A percentile compares a stretch with the other conserved stretches of the same genome.
These are phyloP conservation scores for Murraya koenigii DNA, from an alignment of 345 rosid species.

Conservation along the genomic window DNA sequence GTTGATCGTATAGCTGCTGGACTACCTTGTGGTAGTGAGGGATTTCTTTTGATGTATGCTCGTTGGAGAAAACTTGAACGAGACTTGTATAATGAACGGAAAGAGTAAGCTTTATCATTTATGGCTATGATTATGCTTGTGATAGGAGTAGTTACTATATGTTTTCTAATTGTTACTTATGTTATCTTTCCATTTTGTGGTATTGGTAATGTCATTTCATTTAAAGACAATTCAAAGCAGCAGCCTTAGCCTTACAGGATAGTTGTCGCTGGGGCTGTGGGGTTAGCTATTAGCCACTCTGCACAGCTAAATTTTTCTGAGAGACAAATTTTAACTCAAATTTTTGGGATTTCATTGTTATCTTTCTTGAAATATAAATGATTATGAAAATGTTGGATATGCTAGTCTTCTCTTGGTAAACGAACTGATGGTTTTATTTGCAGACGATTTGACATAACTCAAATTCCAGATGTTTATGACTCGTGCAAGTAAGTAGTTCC, in stretches of 20 bases:
- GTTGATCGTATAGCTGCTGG: conserved; percentile 99
- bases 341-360: background rate
- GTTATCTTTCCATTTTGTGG: background rate
- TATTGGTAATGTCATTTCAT: background rate
- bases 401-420: background rate
- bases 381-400: background rate
- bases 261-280: background rate
- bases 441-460: conserved; percentile 96
- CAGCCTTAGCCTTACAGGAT: background rate
- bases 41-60: conserved; percentile 97
- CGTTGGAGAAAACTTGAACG: conserved; percentile 99
- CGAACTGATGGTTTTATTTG: conserved; percentile 33
- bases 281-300: background rate
- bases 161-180: background rate
- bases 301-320: background rate
- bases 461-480: conserved; percentile 99
- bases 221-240: background rate
- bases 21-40: conserved; percentile 98
- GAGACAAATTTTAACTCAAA: background rate
- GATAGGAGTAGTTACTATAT: background rate
- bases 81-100: conserved; percentile 95
- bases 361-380: background rate
- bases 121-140: conserved; percentile 11
- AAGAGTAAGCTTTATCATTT: conserved; percentile 55
- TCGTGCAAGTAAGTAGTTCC: conserved; percentile 91